phyloP scores from a whole-genome alignment of 768 basidiomycete species.

The Tephrocybe sp. region DNA sequence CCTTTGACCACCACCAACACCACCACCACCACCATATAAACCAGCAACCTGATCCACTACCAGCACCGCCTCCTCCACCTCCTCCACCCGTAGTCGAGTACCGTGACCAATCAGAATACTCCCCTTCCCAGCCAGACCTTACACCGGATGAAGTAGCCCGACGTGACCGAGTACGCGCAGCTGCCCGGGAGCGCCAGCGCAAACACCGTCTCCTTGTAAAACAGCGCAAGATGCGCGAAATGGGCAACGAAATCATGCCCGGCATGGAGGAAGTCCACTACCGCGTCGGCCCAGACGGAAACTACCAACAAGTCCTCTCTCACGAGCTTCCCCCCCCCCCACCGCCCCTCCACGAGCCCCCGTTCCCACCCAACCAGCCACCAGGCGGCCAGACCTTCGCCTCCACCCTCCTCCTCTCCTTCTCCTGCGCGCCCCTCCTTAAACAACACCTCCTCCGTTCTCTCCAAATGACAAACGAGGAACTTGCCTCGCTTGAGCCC shows the following conservation, averaged over 20 bases:
- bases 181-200: slow-evolving; percentile 78
- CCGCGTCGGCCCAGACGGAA: slow-evolving; percentile 49
- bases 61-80: slow-evolving; percentile 24
- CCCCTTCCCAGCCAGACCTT: slow-evolving; percentile 31
- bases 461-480: slow-evolving; percentile 75
- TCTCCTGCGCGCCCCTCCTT: slow-evolving; percentile 71
- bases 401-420: slow-evolving; percentile 72
- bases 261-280: slow-evolving; percentile 70
- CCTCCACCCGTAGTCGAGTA: slow-evolving; percentile 18
- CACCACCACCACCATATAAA: slow-evolving; percentile 22
- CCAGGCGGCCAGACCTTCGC: slow-evolving; percentile 79
- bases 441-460: slow-evolving; percentile 76
- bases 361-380: slow-evolving; percentile 58
- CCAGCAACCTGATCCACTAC: slow-evolving; percentile 21
- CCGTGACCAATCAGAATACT: slow-evolving; percentile 15
- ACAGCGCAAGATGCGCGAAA: slow-evolving; percentile 78
- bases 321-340: slow-evolving; percentile 44
- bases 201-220: slow-evolving; percentile 82
- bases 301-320: slow-evolving; percentile 44
- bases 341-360: slow-evolving; percentile 48
- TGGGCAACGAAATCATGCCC: slow-evolving; percentile 76
- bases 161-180: slow-evolving; percentile 70
- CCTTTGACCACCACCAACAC: slow-evolving; percentile 31
- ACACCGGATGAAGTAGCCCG: slow-evolving; percentile 67
- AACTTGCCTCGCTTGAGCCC: slow-evolving; percentile 75